Base-by-base conservation (phyloP, 2,329 filamentous ascomycete genomes). In the Alternaria burnsii region DNA sequence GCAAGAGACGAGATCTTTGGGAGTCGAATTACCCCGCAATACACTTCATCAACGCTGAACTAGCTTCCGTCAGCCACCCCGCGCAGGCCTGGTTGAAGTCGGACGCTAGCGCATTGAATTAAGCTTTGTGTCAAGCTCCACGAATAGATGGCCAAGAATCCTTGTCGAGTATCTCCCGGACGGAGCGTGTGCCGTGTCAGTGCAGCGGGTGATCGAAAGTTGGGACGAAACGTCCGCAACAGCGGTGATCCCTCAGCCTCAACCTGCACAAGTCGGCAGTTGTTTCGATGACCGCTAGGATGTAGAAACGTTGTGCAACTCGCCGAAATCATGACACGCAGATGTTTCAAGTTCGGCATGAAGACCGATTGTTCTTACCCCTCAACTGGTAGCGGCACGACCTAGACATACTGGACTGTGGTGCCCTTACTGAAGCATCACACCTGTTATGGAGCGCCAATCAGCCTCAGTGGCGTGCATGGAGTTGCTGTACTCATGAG, bases 111-210 rank as follows among this genome's bases (percentile, higher is more conserved):
- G 55, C 53, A 48, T 61, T 16, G 55, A 63, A 71, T 60, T 65
- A 72, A 72, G 70, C 70, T 71, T 72, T 71, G 34, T 52, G 61
- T 61, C 43, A 71, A 72, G 70, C 67, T 61, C 63, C 54, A 43
- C 56, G 44, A 61, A 58, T 63, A 57, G 66, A 65, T 61, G 64
- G 67, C 65, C 64, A 71, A 72, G 68, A 26, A 71, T 68, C 67
- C 67, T 71, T 69, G 66, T 70, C 40, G 58, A 54, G 10, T 65
- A 66, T 70, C 59, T 65, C 61, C 68, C 56, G 63, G 18, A 50
- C 44, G 57, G 59, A 58, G 62, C 59, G 59, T 58, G 62, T 57
- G 46, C 54, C 43, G 60, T 61, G 50, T 38, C 53, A 53, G 24
- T 42, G 38, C 51, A 56, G 51, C 50, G 26, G 48, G 51, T 20